Evolutionary conservation across 306 rosid species (phyloP).

Genomic region (Corylus heterophylla): DNA sequence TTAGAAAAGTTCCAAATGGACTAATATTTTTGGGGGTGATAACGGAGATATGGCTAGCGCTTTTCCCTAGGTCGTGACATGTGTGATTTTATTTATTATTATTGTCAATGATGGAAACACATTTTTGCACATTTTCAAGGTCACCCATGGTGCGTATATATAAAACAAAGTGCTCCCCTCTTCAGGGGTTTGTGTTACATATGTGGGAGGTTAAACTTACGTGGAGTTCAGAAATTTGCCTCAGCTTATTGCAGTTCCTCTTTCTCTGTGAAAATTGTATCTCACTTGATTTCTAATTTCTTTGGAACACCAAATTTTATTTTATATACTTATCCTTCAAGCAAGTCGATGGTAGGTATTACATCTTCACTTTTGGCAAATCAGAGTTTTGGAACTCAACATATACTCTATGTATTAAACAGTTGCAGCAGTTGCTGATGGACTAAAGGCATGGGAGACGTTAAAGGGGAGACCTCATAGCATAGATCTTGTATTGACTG

Average conservation of each 20-base stretch:
- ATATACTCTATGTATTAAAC: slow-evolving; percentile 21
- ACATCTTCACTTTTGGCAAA: background rate
- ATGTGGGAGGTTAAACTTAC: background rate
- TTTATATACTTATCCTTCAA: slow-evolving; percentile 1
- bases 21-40: too few relatives aligned
- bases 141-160: background rate
- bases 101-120: background rate
- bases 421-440: slow-evolving; percentile 73
- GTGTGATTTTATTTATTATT: too few relatives aligned
- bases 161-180: background rate
- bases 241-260: slow-evolving; percentile 5
- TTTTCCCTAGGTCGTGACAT: too few relatives aligned
- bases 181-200: background rate
- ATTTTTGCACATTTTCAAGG: background rate
- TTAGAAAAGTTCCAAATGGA: too few relatives aligned
- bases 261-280: background rate
- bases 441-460: slow-evolving; percentile 75
- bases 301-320: background rate
- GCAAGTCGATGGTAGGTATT: background rate
- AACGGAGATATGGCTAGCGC: too few relatives aligned
- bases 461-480: slow-evolving; percentile 52
- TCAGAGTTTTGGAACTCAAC: slow-evolving; percentile 1
- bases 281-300: background rate
- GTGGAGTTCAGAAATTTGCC: background rate
- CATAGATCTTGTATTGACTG: slow-evolving; percentile 69